These are phyloP conservation scores for Oemleria cerasiformis DNA, from an alignment of 306 rosid genomes.

Conservation along the genomic window DNA sequence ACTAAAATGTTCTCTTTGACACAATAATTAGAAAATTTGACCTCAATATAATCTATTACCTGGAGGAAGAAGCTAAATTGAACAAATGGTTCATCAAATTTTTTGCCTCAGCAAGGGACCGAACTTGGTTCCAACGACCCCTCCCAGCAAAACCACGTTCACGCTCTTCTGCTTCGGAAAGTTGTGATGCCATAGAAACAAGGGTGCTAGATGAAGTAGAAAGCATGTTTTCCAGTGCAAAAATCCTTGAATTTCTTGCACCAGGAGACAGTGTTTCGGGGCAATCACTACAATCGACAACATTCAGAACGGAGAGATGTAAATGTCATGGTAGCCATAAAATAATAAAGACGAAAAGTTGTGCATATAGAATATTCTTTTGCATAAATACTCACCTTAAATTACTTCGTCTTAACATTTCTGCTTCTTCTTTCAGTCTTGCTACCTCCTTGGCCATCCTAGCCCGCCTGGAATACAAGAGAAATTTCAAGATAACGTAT, in stretches of 20 bases:
- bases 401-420: slow-evolving; percentile 23
- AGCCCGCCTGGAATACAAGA: slow-evolving; percentile 44
- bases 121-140: slow-evolving; percentile 96
- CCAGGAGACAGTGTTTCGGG: slow-evolving; percentile 76
- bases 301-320: background rate
- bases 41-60: slow-evolving; percentile 40
- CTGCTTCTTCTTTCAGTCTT: slow-evolving; percentile 44
- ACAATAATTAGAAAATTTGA: background rate
- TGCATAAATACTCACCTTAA: slow-evolving; percentile 27
- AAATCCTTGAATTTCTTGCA: slow-evolving; percentile 88
- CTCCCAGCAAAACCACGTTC: slow-evolving; percentile 81
- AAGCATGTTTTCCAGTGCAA: slow-evolving; percentile 91
- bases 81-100: slow-evolving; percentile 85
- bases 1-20: background rate
- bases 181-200: slow-evolving; percentile 91
- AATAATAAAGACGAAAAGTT: background rate
- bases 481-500: background rate
- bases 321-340: slow-evolving; percentile 21
- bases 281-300: slow-evolving; percentile 39
- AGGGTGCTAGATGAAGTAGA: slow-evolving; percentile 71
- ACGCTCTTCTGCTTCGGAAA: slow-evolving; percentile 95
- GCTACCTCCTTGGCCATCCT: slow-evolving; percentile 55
- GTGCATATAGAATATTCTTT: background rate
- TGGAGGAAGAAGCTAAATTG: slow-evolving; percentile 82
- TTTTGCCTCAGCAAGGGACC: slow-evolving; percentile 88